These are phyloP conservation scores for Golubevia sp. DNA, from an alignment of 1,284 basidiomycete species.

Conservation along the genomic window DNA sequence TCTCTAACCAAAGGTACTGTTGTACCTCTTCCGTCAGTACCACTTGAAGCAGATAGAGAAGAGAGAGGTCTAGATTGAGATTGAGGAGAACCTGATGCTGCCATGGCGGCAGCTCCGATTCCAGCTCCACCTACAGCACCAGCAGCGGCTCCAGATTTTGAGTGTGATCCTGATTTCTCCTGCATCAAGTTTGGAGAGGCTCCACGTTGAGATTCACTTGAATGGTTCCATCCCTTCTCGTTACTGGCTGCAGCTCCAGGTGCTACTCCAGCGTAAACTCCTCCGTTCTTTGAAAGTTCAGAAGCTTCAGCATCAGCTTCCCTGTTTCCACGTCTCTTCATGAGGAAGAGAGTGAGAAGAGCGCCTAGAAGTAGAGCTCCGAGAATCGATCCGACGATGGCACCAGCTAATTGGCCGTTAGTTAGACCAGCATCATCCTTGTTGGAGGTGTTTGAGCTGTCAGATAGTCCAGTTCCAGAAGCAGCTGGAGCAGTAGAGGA, in stretches of 20 bases:
- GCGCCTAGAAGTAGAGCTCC: conserved; percentile 42
- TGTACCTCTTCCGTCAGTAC: conserved; percentile 41
- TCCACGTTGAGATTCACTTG: conserved; percentile 5
- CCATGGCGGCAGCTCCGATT: neutral
- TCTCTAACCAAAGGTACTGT: conserved; percentile 45
- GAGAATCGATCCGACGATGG: conserved; percentile 35
- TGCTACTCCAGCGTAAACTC: conserved; percentile 8
- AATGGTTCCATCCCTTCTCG: conserved; percentile 36
- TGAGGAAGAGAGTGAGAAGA: conserved; percentile 24
- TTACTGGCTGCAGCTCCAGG: neutral
- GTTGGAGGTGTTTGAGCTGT: neutral
- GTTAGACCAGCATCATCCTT: conserved; percentile 5
- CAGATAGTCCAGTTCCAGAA: conserved; percentile 9
- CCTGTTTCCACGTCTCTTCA: conserved; percentile 2
- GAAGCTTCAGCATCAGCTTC: conserved; percentile 18
- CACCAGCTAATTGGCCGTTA: conserved; percentile 31
- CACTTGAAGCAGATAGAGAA: conserved; percentile 30
- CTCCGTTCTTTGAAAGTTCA: conserved; percentile 10
- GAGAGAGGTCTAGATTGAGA: conserved; percentile 19
- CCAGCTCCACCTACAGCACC: neutral
- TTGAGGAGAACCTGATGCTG: neutral
- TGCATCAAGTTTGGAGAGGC: neutral
- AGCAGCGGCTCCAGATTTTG: too few species aligned
- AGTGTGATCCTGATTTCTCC: too few species aligned
- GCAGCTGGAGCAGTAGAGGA: conserved; percentile 13